These are phyloP conservation scores for Ogataea sp. DNA, from an alignment of 805 yeast genomes.

Conservation along the genomic window DNA sequence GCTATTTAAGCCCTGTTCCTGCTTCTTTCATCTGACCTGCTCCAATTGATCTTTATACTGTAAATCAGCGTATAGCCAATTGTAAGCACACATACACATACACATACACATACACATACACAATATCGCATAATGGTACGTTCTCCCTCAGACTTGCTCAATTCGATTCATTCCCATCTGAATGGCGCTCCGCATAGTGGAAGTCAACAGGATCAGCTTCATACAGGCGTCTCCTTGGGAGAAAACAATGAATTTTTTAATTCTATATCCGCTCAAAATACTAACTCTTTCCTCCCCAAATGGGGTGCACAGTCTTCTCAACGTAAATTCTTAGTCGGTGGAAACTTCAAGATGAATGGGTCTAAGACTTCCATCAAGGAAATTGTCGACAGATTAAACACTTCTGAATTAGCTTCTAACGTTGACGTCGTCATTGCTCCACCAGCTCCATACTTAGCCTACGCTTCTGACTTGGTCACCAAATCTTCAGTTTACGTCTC, in stretches of 20 bases:
- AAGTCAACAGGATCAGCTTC: too few relatives aligned
- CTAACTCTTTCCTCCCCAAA: neutral
- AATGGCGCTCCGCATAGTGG: neutral
- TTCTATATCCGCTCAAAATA: neutral
- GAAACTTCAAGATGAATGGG: slow-evolving; percentile 99
- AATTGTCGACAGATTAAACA: slow-evolving; percentile 79
- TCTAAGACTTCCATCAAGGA: slow-evolving; percentile 74
- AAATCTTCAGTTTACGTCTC: too few relatives aligned
- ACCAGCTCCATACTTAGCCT: slow-evolving; percentile 85
- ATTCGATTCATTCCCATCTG: neutral
- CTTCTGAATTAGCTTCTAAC: slow-evolving; percentile 61
- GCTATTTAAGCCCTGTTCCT: neutral
- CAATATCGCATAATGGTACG: slow-evolving; percentile 1
- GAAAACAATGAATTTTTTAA: too few relatives aligned
- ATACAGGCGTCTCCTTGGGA: too few relatives aligned
- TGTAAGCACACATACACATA: too few relatives aligned
- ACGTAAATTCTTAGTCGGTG: slow-evolving; percentile 84
- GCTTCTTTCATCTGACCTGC: neutral
- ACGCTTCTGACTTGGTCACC: slow-evolving; percentile 62
- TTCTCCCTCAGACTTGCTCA: neutral
- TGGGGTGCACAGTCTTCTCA: slow-evolving; percentile 15
- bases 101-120: neutral
- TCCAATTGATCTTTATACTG: neutral
- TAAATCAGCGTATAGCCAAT: too few relatives aligned
- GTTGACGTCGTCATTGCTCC: slow-evolving; percentile 95